phyloP scores from a whole-genome alignment of 768 basidiomycete genomes.

The Tricholoma sp. region DNA sequence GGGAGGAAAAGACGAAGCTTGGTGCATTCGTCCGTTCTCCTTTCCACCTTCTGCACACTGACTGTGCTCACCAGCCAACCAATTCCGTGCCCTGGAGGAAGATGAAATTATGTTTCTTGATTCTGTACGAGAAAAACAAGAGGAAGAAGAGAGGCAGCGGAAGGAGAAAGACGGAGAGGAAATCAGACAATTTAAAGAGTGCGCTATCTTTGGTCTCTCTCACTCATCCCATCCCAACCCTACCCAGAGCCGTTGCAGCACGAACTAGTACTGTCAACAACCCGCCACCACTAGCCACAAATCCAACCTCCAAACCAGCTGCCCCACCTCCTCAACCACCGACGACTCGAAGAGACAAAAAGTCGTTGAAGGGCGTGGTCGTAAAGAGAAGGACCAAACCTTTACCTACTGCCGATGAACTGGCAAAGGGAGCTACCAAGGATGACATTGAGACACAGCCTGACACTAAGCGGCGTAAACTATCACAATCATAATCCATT shows the following conservation, averaged over 20 bases:
- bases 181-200: conserved; percentile 77
- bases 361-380: conserved; percentile 69
- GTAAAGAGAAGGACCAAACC: conserved; percentile 71
- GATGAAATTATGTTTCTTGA: conserved; percentile 90
- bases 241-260: conserved; percentile 57
- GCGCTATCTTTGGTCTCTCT: conserved; percentile 13
- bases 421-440: conserved; percentile 9
- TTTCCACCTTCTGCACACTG: conserved; percentile 3
- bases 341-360: conserved; percentile 61
- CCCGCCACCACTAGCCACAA: conserved; percentile 37
- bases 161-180: conserved; percentile 76
- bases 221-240: conserved; percentile 4
- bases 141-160: conserved; percentile 70
- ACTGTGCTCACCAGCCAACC: conserved; percentile 53
- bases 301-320: conserved; percentile 27
- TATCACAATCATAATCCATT: conserved; percentile 23
- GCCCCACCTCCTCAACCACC: conserved; percentile 17
- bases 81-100: conserved; percentile 85
- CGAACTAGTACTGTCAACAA: conserved; percentile 46
- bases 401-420: conserved; percentile 11
- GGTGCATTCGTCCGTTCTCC: conserved; percentile 24
- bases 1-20: conserved; percentile 87
- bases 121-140: conserved; percentile 70
- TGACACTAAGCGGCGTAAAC: conserved; percentile 56
- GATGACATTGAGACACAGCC: conserved; percentile 30